Evolutionary conservation across 129 eudicot genomes (phyloP), one percentile per base, ranked within the genome.

Genomic region (Flaveria linearis): DNA sequence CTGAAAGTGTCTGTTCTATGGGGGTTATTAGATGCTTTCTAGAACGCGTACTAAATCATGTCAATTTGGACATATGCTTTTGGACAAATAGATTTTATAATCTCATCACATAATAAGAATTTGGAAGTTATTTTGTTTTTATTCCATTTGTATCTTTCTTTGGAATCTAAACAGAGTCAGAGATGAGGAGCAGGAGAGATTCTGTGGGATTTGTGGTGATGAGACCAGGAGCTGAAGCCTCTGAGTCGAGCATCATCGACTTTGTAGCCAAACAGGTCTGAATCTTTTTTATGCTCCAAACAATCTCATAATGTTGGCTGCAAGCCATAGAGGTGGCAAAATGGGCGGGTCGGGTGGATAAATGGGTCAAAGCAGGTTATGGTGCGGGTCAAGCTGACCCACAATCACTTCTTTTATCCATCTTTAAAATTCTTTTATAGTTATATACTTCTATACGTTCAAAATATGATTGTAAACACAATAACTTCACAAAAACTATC

Each of bases 101-200:
- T 58, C 39, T 22, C 8, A 23, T 23, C 16, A 23, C n/a, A 58
- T 25, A 23, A 58, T 12, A 58, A 58, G 39, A 58, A 23, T 23
- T 58, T 23, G 9, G 23, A 58, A 33, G 23, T 23, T 11, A 22
- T 58, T 61, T 28, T 1, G 1, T 58, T 23, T 58, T 20, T 2
- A 56, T 5, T 56, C 2, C 14, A 18, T 56, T 20, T 56, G 33
- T 9, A 26, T 13, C 46, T 16, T 49, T 50, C 16, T 36, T 60
- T 3, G 22, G 61, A 58, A 52, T 30, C 15, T 5, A 63, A 63
- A 63, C 45, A 63, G 69, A 63, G 8, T 30, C 22, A 63, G 46
- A 36, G 97, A 95, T 62, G 97, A 91, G 81, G 87, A 82, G 96
- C 97, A 30, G 99, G 99, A 62, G 99, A 95, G 78, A 71, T 95